Conservation (phyloP, 495 filamentous ascomycete species). For the Neurospora sp. region DNA sequence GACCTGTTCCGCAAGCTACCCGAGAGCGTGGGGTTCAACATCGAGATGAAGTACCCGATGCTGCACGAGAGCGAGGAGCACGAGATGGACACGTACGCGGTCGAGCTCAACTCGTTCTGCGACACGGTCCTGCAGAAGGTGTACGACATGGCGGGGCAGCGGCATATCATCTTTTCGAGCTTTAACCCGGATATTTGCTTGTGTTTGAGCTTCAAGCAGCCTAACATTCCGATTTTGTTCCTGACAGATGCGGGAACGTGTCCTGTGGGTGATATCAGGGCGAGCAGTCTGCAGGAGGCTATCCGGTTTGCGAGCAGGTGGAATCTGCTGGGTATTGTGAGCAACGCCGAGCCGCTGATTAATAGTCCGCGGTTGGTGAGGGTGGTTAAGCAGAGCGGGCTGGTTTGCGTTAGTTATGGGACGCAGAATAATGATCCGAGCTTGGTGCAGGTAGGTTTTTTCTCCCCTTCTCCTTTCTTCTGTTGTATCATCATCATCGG, state of each 20-base stretch:
- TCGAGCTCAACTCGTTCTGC: conserved; percentile 95
- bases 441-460: conserved; percentile 64
- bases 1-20: conserved; percentile 84
- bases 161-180: conserved; percentile 88
- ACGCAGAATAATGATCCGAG: conserved; percentile 73
- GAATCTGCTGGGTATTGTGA: conserved; percentile 89
- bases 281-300: conserved; percentile 86
- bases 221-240: conserved; percentile 89
- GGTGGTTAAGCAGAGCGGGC: conserved; percentile 88
- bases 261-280: conserved; percentile 78
- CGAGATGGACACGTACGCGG: conserved; percentile 94
- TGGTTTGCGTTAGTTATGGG: conserved; percentile 96
- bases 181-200: conserved; percentile 98
- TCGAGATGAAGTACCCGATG: conserved; percentile 99
- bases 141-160: conserved; percentile 54
- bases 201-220: conserved; percentile 87
- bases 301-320: conserved; percentile 87
- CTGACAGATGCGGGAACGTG: conserved; percentile 75
- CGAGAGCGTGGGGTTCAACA: conserved; percentile 81
- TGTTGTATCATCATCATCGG: neutral
- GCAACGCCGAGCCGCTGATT: conserved; percentile 72
- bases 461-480: neutral
- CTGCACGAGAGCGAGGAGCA: conserved; percentile 86
- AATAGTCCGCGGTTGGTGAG: conserved; percentile 81
- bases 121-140: conserved; percentile 85